Percentiles rank a stretch among this genome's conserved stretches.
phyloP scores from a whole-genome alignment of 1,284 basidiomycete genomes.

The Fistulinella cinereoalba region DNA sequence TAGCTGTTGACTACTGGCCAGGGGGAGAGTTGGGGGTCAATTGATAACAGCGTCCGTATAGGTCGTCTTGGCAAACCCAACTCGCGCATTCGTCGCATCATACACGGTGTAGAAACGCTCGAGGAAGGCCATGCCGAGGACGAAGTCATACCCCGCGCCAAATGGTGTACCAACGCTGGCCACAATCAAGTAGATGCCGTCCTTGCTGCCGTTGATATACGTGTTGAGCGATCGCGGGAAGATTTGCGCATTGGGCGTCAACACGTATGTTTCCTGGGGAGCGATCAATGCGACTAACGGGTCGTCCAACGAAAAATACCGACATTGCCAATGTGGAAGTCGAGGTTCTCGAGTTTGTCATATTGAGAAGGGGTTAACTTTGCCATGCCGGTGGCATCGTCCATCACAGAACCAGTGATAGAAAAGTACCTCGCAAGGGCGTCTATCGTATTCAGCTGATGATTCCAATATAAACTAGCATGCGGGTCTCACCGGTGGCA shows the following conservation, averaged over 20 bases:
- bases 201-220: constrained; percentile 39
- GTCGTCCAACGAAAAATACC: constrained; percentile 9
- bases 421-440: constrained; percentile 49
- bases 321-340: constrained; percentile 43
- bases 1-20: too few species aligned
- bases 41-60: constrained; percentile 43
- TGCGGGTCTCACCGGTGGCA: constrained; percentile 31
- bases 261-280: constrained; percentile 33
- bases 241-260: constrained; percentile 49
- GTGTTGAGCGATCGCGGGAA: constrained; percentile 46
- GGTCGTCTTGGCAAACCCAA: constrained; percentile 56
- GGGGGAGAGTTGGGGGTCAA: too few species aligned
- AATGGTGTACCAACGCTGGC: constrained; percentile 39
- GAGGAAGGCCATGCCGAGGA: constrained; percentile 55
- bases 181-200: constrained; percentile 50
- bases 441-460: constrained; percentile 31
- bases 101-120: constrained; percentile 68
- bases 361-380: constrained; percentile 38
- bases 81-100: constrained; percentile 51
- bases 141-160: constrained; percentile 48
- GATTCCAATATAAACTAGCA: background rate
- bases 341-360: constrained; percentile 37
- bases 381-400: constrained; percentile 43
- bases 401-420: constrained; percentile 51
- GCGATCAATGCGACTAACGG: background rate